These are phyloP conservation scores for Colletotrichum chrysophilum DNA, from an alignment of 2,329 filamentous ascomycete genomes.

Conservation along the genomic window DNA sequence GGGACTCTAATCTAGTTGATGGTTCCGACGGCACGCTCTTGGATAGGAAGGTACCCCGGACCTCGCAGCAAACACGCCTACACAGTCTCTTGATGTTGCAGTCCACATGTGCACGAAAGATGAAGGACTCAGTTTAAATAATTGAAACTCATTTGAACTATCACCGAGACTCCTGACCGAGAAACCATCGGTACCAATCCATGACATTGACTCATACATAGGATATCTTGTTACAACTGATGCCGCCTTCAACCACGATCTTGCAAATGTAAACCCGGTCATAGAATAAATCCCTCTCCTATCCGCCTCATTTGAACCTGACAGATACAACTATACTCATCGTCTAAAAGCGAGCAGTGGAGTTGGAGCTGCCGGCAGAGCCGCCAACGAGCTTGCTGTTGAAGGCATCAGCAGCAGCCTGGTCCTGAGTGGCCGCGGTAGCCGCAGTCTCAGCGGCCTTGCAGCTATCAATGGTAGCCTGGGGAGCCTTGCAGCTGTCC, in stretches of 20 bases:
- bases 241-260: neutral
- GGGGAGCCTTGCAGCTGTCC: conserved; percentile 28
- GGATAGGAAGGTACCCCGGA: no score
- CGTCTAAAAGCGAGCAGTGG: neutral
- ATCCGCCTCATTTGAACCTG: neutral
- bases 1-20: no score
- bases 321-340: no score
- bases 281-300: neutral
- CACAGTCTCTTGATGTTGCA: no score
- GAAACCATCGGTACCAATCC: neutral
- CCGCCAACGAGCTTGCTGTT: conserved; percentile 24
- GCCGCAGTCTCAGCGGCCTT: conserved; percentile 20
- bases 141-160: neutral
- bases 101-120: no score
- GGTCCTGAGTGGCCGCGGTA: conserved; percentile 24
- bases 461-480: conserved; percentile 4
- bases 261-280: neutral
- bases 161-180: neutral
- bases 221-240: neutral
- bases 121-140: neutral
- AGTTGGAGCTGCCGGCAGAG: neutral
- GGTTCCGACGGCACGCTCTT: no score
- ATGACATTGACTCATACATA: neutral
- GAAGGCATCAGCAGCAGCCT: conserved; percentile 30
- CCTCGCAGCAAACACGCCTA: no score